Conservation (phyloP, 805 yeast species). For the Metschnikowia colocasiae region DNA sequence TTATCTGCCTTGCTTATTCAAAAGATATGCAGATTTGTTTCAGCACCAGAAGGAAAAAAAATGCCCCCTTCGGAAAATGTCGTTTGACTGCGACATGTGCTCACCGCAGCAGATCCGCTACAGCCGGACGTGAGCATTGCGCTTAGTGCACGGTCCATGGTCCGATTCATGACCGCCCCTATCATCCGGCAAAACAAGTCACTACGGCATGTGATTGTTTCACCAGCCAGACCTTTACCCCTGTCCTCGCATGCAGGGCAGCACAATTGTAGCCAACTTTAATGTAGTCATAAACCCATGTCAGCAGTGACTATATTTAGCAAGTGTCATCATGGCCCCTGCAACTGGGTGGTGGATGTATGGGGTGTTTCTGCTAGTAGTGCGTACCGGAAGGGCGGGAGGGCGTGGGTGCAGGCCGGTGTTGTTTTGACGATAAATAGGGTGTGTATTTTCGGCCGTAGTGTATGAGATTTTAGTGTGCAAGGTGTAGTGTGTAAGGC, state of each 20-base stretch:
- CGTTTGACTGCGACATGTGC: constrained; percentile 5
- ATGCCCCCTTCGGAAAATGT: constrained; percentile 4
- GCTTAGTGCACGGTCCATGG: not conserved
- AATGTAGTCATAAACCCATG: too few species aligned
- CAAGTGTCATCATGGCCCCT: not conserved
- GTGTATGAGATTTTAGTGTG: constrained; percentile 3
- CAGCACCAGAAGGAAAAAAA: not conserved
- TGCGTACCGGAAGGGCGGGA: not conserved
- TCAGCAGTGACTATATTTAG: not conserved
- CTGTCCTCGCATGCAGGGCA: not conserved
- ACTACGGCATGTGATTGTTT: not conserved
- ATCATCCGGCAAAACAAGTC: not conserved
- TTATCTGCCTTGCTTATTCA: not conserved
- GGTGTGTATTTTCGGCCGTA: constrained; percentile 3
- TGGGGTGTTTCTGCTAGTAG: not conserved
- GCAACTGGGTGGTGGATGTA: not conserved
- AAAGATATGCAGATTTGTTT: constrained; percentile 1
- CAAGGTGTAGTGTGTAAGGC: constrained; percentile 6
- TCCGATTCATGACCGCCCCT: not conserved
- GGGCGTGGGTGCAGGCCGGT: constrained; percentile 3
- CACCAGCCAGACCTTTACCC: too few species aligned
- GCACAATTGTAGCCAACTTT: not conserved
- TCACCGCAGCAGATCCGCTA: constrained; percentile 5
- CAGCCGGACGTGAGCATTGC: constrained; percentile 1
- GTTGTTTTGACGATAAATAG: not conserved